Evolutionary conservation across 1,139 yeast species (phyloP).

Genomic region (Torulaspora globosa): DNA sequence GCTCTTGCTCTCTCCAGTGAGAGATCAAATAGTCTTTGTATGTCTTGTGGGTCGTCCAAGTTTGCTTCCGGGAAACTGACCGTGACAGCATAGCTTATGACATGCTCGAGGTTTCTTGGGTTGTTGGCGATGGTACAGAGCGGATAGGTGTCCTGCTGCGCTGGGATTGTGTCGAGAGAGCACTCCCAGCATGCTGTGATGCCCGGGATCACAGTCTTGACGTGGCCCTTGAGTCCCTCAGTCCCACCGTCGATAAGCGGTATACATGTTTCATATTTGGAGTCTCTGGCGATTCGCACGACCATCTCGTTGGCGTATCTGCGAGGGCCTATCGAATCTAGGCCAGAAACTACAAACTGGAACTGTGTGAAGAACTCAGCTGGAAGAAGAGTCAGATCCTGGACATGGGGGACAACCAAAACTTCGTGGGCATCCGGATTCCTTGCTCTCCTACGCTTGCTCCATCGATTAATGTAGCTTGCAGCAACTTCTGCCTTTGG

Average conservation of each 20-base stretch:
- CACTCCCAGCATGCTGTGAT: constrained; percentile 91
- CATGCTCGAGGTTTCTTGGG: constrained; percentile 90
- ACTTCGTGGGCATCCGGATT: constrained; percentile 36
- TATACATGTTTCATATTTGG: constrained; percentile 53
- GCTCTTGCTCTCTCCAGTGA: constrained; percentile 58
- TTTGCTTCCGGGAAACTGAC: constrained; percentile 75
- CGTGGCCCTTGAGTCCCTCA: constrained; percentile 91
- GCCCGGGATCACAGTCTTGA: constrained; percentile 81
- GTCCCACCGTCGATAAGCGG: constrained; percentile 96
- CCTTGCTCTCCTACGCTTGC: constrained; percentile 38
- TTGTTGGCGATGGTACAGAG: constrained; percentile 93
- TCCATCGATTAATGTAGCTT: constrained; percentile 43
- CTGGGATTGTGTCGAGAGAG: constrained; percentile 65
- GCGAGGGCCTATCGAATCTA: constrained; percentile 87
- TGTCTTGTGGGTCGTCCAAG: constrained; percentile 65
- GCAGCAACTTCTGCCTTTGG: constrained; percentile 83
- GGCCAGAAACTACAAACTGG: constrained; percentile 74
- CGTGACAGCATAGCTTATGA: constrained; percentile 86
- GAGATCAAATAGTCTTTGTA: constrained; percentile 57
- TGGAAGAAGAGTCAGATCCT: constrained; percentile 69
- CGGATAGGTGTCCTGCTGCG: constrained; percentile 72
- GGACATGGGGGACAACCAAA: constrained; percentile 53
- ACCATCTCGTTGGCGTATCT: constrained; percentile 85
- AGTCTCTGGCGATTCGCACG: constrained; percentile 54
- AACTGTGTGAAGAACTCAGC: constrained; percentile 64